Evolutionary conservation across 306 rosid genomes (phyloP).

Genomic region (Lathyrus aphaca): DNA sequence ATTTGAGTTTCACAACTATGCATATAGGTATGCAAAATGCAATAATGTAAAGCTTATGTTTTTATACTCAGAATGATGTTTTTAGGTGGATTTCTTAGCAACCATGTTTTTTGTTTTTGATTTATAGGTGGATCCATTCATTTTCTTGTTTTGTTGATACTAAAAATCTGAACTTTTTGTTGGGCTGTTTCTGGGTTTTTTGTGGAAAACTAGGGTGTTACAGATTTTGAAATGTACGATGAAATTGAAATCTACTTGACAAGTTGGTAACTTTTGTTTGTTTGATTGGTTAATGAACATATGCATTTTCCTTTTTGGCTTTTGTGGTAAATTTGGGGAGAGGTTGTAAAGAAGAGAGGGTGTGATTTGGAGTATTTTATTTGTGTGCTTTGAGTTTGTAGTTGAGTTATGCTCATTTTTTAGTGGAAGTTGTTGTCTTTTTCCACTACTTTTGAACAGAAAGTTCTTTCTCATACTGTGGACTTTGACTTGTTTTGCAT

Average conservation of each 20-base stretch:
- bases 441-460: slow-evolving; percentile 6
- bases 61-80: slow-evolving; percentile 23
- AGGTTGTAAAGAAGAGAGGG: too few relatives aligned
- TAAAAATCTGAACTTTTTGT: slow-evolving; percentile 44
- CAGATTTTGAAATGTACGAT: slow-evolving; percentile 34
- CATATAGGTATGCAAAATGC: slow-evolving; percentile 54
- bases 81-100: slow-evolving; percentile 27
- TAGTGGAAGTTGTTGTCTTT: slow-evolving; percentile 28
- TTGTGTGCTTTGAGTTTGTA: slow-evolving; percentile 31
- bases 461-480: slow-evolving; percentile 32
- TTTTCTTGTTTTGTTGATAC: slow-evolving; percentile 24
- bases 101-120: slow-evolving; percentile 28
- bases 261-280: slow-evolving; percentile 26
- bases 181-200: slow-evolving; percentile 43
- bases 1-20: slow-evolving; percentile 55
- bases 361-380: slow-evolving; percentile 37
- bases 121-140: slow-evolving; percentile 42
- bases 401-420: slow-evolving; percentile 36
- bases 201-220: slow-evolving; percentile 29
- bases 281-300: too few relatives aligned
- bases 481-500: slow-evolving; percentile 35
- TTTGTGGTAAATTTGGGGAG: too few relatives aligned
- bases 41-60: slow-evolving; percentile 39
- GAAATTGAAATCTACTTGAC: slow-evolving; percentile 38
- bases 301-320: too few relatives aligned